Conservation (phyloP, 805 yeast species). For the Wickerhamiella galacta region DNA sequence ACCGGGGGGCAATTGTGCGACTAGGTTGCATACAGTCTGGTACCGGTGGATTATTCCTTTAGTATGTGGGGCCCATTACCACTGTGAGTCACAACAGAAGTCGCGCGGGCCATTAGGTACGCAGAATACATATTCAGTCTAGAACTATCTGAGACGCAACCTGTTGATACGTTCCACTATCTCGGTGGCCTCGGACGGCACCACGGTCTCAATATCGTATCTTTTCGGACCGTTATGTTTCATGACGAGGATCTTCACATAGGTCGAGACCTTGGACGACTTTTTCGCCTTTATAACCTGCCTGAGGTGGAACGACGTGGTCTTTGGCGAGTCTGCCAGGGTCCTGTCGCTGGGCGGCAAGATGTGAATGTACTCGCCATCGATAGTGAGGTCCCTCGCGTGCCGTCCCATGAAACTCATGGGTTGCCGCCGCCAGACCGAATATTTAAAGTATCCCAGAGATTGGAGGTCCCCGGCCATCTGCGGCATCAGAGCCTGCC, state of each 20-base stretch:
- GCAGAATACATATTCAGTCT: no score
- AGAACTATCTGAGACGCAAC: slow-evolving; percentile 11
- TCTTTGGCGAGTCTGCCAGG: slow-evolving; percentile 60
- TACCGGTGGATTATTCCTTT: no score
- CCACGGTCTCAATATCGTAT: slow-evolving; percentile 70
- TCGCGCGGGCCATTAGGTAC: neutral
- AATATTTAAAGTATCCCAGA: slow-evolving; percentile 59
- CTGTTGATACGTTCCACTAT: slow-evolving; percentile 56
- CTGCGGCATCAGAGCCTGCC: no score
- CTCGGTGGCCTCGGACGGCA: slow-evolving; percentile 43
- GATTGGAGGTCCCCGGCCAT: no score
- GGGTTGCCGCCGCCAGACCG: slow-evolving; percentile 78
- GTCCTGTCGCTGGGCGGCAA: slow-evolving; percentile 69
- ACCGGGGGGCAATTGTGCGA: no score
- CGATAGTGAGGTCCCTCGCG: slow-evolving; percentile 71
- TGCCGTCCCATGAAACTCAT: slow-evolving; percentile 65
- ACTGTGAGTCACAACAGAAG: no score
- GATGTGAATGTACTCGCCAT: slow-evolving; percentile 85
- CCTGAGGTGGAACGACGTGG: slow-evolving; percentile 70
- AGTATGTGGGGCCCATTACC: no score
- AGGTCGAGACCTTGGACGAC: slow-evolving; percentile 54
- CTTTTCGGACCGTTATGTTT: slow-evolving; percentile 58
- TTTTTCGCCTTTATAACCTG: slow-evolving; percentile 64
- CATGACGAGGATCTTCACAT: slow-evolving; percentile 65
- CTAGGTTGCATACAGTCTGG: no score